Conservation (phyloP, 1,284 basidiomycete genomes). For the Ganoderma leucocontextum region DNA sequence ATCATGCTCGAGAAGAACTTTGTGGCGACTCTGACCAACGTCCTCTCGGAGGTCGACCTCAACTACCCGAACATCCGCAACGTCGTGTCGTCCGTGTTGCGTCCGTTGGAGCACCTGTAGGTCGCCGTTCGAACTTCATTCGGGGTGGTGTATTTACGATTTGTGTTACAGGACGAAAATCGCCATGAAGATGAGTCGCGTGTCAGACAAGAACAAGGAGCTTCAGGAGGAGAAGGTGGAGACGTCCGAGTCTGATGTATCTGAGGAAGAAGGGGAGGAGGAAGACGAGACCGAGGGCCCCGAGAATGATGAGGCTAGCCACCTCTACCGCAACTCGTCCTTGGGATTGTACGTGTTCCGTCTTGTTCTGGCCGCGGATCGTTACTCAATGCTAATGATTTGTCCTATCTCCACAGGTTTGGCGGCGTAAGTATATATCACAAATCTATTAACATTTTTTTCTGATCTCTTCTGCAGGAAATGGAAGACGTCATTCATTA, state of each 20-base stretch:
- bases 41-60: slow-evolving; percentile 93
- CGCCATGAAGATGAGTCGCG: slow-evolving; percentile 96
- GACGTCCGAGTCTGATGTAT: slow-evolving; percentile 64
- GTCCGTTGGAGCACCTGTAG: slow-evolving; percentile 90
- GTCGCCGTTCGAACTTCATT: slow-evolving; percentile 40
- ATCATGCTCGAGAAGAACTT: slow-evolving; percentile 99
- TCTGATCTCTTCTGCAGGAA: slow-evolving; percentile 56
- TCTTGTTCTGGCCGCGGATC: not conserved
- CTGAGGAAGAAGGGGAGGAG: slow-evolving; percentile 70
- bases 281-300: slow-evolving; percentile 48
- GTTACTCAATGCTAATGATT: slow-evolving; percentile 9
- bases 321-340: slow-evolving; percentile 96
- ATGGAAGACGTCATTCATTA: slow-evolving; percentile 84
- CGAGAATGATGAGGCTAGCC: slow-evolving; percentile 84
- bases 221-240: slow-evolving; percentile 59
- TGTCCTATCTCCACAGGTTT: slow-evolving; percentile 55
- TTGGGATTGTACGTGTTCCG: slow-evolving; percentile 84
- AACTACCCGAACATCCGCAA: slow-evolving; percentile 94
- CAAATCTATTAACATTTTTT: not conserved
- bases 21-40: slow-evolving; percentile 88
- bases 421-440: slow-evolving; percentile 71
- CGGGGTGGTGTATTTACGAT: slow-evolving; percentile 9
- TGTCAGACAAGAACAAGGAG: slow-evolving; percentile 77
- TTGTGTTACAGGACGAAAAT: slow-evolving; percentile 78
- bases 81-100: slow-evolving; percentile 86